Percentiles rank a stretch among this genome's conserved stretches.
Conservation (phyloP, 2,329 filamentous ascomycete species). For the Cordyceps tenuipes region DNA sequence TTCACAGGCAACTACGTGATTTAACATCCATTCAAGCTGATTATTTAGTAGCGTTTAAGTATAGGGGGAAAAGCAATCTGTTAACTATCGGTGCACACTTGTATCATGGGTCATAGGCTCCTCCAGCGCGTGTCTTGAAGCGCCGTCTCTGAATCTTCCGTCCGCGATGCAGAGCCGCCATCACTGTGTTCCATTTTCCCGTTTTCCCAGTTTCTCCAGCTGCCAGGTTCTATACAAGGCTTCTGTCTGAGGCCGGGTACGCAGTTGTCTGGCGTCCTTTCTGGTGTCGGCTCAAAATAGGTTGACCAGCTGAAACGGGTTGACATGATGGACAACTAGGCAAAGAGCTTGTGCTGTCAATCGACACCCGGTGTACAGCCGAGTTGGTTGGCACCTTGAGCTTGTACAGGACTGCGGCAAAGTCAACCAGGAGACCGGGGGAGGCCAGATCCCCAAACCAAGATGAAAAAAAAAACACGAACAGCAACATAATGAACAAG, state of each 20-base stretch:
- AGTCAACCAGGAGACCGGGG: conserved; percentile 12
- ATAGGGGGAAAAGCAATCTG: conserved; percentile 1
- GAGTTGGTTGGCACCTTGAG: no score
- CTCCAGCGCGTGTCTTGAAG: background rate
- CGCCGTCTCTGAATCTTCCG: background rate
- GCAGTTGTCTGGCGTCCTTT: background rate
- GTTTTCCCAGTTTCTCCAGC: background rate
- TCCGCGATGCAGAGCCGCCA: background rate
- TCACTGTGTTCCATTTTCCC: background rate
- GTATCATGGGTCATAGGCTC: background rate
- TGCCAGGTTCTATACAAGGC: background rate
- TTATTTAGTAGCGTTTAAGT: no score
- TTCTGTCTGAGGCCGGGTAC: background rate
- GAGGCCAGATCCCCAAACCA: conserved; percentile 15
- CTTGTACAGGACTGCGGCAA: background rate
- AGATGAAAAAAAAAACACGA: conserved; percentile 18
- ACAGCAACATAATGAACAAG: conserved; percentile 20
- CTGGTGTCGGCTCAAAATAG: background rate
- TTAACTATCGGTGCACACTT: conserved; percentile 8
- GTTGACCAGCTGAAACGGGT: background rate
- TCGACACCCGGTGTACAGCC: no score
- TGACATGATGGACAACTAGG: background rate
- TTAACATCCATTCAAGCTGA: background rate
- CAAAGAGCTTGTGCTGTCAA: no score
- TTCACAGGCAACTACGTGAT: background rate